phyloP scores from a whole-genome alignment of 345 rosid species.

The Populus euphratica region DNA sequence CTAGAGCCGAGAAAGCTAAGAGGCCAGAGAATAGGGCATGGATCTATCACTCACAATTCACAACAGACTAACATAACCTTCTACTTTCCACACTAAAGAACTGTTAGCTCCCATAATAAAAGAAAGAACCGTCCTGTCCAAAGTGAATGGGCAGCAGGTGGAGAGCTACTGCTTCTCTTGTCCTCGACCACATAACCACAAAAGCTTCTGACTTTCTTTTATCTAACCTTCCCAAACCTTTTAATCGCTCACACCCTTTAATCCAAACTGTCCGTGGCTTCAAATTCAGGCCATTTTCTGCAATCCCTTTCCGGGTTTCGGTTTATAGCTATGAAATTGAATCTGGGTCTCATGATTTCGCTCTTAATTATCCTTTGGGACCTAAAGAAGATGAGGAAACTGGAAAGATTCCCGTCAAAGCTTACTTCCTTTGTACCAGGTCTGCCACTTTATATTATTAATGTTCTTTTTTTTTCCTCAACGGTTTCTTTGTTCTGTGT shows the following conservation, averaged over 20 bases:
- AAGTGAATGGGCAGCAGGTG: constrained; percentile 68
- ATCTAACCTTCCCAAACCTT: constrained; percentile 9
- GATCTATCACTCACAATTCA: neutral
- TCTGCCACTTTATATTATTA: constrained; percentile 10
- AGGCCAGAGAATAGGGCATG: neutral
- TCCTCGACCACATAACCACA: constrained; percentile 30
- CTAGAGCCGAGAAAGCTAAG: neutral
- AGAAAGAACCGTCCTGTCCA: neutral
- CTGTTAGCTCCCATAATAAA: neutral
- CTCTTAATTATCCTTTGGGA: constrained; percentile 29
- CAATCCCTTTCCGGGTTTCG: constrained; percentile 55
- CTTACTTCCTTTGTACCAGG: constrained; percentile 85
- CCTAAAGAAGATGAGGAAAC: constrained; percentile 51
- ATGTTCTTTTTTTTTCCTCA: neutral
- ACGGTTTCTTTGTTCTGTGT: neutral
- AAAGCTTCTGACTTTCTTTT: constrained; percentile 11
- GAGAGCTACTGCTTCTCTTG: constrained; percentile 46
- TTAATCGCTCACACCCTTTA: neutral
- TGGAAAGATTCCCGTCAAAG: constrained; percentile 73
- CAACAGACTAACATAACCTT: neutral
- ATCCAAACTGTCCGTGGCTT: constrained; percentile 7
- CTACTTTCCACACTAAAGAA: neutral
- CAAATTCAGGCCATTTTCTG: constrained; percentile 44
- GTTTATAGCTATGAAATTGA: constrained; percentile 46
- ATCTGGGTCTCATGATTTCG: constrained; percentile 43